Conservation (phyloP, 2,329 filamentous ascomycete genomes). For the Intubia oerlemansii region DNA sequence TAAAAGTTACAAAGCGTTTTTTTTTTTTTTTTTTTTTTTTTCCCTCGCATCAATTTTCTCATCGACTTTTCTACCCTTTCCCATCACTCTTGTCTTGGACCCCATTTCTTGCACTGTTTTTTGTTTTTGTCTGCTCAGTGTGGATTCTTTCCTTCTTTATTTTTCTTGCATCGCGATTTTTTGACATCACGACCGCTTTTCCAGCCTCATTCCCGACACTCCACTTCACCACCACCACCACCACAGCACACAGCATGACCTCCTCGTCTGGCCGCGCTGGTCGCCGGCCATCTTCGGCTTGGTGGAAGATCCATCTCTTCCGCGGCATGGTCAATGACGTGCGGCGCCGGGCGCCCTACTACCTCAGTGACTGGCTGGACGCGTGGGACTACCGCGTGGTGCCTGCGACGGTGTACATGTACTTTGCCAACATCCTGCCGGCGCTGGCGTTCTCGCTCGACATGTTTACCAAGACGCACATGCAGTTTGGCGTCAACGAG, state of each 20-base stretch:
- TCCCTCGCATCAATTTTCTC: not conserved
- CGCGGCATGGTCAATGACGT: slow-evolving; percentile 65
- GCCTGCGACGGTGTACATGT: slow-evolving; percentile 80
- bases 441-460: slow-evolving; percentile 78
- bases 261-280: no score
- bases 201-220: not conserved
- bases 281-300: no score
- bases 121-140: no score
- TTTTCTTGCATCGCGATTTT: no score
- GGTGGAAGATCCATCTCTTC: slow-evolving; percentile 61
- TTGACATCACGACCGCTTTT: no score
- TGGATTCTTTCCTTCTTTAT: no score
- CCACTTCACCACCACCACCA: not conserved
- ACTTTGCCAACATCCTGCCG: slow-evolving; percentile 79
- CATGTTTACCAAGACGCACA: slow-evolving; percentile 77
- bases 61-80: not conserved
- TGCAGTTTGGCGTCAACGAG: slow-evolving; percentile 78
- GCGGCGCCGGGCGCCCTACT: slow-evolving; percentile 52
- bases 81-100: no score
- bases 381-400: slow-evolving; percentile 82
- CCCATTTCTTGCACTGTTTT: no score
- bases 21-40: not conserved
- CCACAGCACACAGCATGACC: not conserved
- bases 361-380: slow-evolving; percentile 64
- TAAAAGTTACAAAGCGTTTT: not conserved